Evolutionary conservation across 495 filamentous ascomycete species (phyloP).

Genomic region (Tirmania nivea): DNA sequence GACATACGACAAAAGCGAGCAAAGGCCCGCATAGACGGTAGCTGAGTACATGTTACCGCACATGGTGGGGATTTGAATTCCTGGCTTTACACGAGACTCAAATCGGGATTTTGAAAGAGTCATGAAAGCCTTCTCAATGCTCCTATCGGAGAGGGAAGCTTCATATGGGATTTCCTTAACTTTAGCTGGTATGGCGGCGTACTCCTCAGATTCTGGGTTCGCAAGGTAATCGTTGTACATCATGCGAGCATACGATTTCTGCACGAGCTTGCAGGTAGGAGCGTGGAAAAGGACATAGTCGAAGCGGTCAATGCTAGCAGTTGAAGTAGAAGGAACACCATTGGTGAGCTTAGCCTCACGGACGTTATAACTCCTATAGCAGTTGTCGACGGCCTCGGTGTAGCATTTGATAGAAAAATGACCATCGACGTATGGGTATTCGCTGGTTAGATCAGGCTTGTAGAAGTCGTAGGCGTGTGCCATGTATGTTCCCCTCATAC

Average conservation of each 20-base stretch:
- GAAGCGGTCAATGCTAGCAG: slow-evolving; percentile 60
- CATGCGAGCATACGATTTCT: slow-evolving; percentile 85
- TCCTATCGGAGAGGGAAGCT: slow-evolving; percentile 73
- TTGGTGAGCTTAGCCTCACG: slow-evolving; percentile 47
- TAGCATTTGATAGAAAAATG: slow-evolving; percentile 93
- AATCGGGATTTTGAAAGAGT: slow-evolving; percentile 87
- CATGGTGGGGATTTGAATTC: slow-evolving; percentile 70
- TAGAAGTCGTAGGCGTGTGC: slow-evolving; percentile 96
- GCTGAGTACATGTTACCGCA: slow-evolving; percentile 99
- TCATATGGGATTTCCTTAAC: slow-evolving; percentile 67
- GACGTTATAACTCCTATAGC: slow-evolving; percentile 85
- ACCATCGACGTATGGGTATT: slow-evolving; percentile 93
- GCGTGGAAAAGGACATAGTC: slow-evolving; percentile 89
- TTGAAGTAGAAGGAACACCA: slow-evolving; percentile 32
- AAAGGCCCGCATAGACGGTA: slow-evolving; percentile 73
- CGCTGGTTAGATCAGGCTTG: slow-evolving; percentile 94
- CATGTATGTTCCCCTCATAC: slow-evolving; percentile 78
- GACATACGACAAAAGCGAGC: slow-evolving; percentile 53
- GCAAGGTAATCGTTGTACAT: slow-evolving; percentile 90
- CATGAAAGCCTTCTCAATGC: slow-evolving; percentile 94
- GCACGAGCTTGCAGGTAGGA: slow-evolving; percentile 76
- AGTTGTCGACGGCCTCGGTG: slow-evolving; percentile 78
- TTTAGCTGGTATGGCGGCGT: slow-evolving; percentile 70
- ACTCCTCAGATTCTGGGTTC: slow-evolving; percentile 53
- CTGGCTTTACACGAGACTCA: slow-evolving; percentile 64